phyloP scores from a whole-genome alignment of 73 alveolate species.

The Uronychia setigera region DNA sequence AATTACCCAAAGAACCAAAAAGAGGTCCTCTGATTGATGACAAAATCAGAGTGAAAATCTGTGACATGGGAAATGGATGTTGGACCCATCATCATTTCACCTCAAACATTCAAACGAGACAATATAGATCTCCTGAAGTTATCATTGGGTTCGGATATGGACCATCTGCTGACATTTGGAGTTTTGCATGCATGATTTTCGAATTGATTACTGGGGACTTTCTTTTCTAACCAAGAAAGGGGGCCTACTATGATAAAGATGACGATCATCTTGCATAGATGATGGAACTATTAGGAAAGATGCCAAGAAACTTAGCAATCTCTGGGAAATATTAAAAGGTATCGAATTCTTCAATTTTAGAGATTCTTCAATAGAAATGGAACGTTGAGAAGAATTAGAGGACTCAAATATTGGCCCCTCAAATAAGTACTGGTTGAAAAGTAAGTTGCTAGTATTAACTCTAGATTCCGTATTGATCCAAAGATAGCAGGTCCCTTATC shows the following conservation, averaged over 20 bases:
- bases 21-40: conserved; percentile 27
- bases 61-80: conserved; percentile 81
- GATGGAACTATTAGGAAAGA: conserved; percentile 78
- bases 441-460: conserved; percentile 12
- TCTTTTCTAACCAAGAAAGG: conserved; percentile 70
- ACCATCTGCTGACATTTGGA: conserved; percentile 82
- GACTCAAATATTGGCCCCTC: conserved; percentile 88
- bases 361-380: conserved; percentile 73
- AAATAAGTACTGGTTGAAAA: conserved; percentile 86
- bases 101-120: conserved; percentile 72
- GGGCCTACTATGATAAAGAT: conserved; percentile 54
- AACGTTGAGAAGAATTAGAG: conserved; percentile 73
- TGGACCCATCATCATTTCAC: conserved; percentile 74
- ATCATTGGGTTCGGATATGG: conserved; percentile 79
- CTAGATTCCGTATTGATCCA: conserved; percentile 68
- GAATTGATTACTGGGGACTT: conserved; percentile 86
- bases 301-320: conserved; percentile 64
- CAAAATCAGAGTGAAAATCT: conserved; percentile 54
- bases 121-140: conserved; percentile 93
- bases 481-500: conserved; percentile 89
- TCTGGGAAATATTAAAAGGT: conserved; percentile 48
- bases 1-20: conserved; percentile 6
- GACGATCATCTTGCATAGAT: conserved; percentile 86
- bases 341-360: conserved; percentile 44
- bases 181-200: conserved; percentile 84